A percentile compares a stretch with the other conserved stretches of the same genome.
phyloP scores from a whole-genome alignment of 1,284 basidiomycete species.

The Coriolopsis trogii region DNA sequence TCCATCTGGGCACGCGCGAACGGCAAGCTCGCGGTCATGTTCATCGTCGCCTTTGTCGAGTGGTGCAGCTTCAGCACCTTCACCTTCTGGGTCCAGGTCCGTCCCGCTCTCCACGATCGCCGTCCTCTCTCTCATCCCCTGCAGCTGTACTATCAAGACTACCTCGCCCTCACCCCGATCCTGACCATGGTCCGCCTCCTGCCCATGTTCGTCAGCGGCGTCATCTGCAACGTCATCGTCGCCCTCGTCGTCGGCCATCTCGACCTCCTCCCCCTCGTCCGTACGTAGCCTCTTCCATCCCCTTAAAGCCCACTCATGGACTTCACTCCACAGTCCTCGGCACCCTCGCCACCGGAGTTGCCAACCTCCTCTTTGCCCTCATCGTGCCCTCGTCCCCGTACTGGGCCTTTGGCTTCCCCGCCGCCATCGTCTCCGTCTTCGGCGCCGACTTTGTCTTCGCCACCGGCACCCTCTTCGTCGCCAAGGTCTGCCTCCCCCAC shows the following conservation, averaged over 20 bases:
- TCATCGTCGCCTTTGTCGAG: slow-evolving; percentile 68
- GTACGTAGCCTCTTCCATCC: slow-evolving; percentile 39
- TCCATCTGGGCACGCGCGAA: slow-evolving; percentile 69
- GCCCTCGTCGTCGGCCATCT: slow-evolving; percentile 62
- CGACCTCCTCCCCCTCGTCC: slow-evolving; percentile 55
- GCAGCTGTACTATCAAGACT: slow-evolving; percentile 73
- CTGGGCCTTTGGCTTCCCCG: slow-evolving; percentile 84
- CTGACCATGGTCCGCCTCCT: slow-evolving; percentile 77
- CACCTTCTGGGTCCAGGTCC: slow-evolving; percentile 58
- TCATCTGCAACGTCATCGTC: slow-evolving; percentile 71
- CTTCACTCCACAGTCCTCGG: slow-evolving; percentile 45
- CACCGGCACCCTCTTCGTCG: slow-evolving; percentile 75
- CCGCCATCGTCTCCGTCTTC: slow-evolving; percentile 70
- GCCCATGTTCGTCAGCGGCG: slow-evolving; percentile 75
- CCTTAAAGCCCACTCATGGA: not conserved
- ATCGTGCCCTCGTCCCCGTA: slow-evolving; percentile 64
- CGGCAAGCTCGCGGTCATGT: slow-evolving; percentile 68
- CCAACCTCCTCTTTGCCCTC: slow-evolving; percentile 75
- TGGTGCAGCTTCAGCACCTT: slow-evolving; percentile 68
- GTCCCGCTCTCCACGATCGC: slow-evolving; percentile 2
- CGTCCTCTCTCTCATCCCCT: not conserved
- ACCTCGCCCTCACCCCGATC: slow-evolving; percentile 55
- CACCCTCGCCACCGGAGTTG: slow-evolving; percentile 62
- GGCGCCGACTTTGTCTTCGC: slow-evolving; percentile 84
- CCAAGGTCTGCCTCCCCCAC: slow-evolving; percentile 68